Evolutionary conservation across 106 monocot genomes (phyloP).

Genomic region (Phalaenopsis equestris): DNA sequence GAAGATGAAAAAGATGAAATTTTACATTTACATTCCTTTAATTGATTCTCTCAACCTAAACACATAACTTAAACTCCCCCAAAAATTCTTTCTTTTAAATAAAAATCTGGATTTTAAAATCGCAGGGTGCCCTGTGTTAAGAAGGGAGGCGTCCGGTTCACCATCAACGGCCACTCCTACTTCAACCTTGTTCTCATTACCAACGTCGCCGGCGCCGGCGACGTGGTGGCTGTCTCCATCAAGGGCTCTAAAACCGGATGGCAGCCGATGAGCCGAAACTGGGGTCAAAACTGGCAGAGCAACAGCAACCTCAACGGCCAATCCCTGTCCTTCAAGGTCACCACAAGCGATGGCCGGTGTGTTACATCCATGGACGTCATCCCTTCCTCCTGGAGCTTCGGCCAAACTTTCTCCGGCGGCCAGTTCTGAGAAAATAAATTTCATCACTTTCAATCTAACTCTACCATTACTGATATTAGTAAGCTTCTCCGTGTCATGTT

Average conservation of each 20-base stretch:
- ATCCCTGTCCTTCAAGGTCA: slow-evolving; percentile 45
- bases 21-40: no score
- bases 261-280: slow-evolving; percentile 71
- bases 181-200: slow-evolving; percentile 79
- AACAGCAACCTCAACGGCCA: slow-evolving; percentile 33
- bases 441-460: neutral
- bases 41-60: no score
- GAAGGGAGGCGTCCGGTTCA: slow-evolving; percentile 65
- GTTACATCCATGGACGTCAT: slow-evolving; percentile 35
- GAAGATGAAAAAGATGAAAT: no score
- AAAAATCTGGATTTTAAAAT: neutral
- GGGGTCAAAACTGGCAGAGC: slow-evolving; percentile 77
- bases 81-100: no score
- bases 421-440: slow-evolving; percentile 31
- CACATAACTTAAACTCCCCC: no score
- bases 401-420: slow-evolving; percentile 55
- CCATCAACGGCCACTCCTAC: slow-evolving; percentile 70
- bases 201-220: slow-evolving; percentile 74
- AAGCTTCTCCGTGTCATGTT: neutral
- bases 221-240: slow-evolving; percentile 40
- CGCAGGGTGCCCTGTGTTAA: slow-evolving; percentile 52
- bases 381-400: slow-evolving; percentile 53
- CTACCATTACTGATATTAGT: no score
- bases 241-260: slow-evolving; percentile 48
- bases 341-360: slow-evolving; percentile 37